Evolutionary conservation across 2,329 filamentous ascomycete species (phyloP), one percentile per base, ranked within the genome.

Genomic region (Raffaelea deltoideospora): DNA sequence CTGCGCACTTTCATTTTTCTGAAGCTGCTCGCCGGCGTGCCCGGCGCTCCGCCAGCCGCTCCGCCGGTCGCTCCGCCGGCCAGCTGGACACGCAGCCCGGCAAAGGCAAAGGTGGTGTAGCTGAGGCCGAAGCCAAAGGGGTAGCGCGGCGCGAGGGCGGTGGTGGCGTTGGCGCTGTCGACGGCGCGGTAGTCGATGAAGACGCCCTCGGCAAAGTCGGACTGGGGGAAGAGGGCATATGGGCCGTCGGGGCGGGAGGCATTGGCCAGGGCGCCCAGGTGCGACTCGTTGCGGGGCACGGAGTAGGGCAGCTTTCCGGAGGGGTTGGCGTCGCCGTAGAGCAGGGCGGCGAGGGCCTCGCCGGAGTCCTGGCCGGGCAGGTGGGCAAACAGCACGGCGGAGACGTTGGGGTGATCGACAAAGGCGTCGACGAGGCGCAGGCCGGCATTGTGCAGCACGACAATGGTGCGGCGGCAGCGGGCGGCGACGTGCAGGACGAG

Each of bases 141-240:
- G 53, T 75, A 87, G 41, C 79, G 69, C 1, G 81, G 81, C 9
- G 68, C 69, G 38, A 72, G 67, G 1, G 80, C 80, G 6, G 69
- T 70, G 6, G 69, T 70, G 39, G 72, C 67, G 42, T 68, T 57
- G n/a, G 53, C 53, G 44, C 65, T 62, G 54, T 87, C 81, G 34
- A 87, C 79, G 37, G 72, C 65, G 21, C 76, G 67, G 58, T 82
- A 81, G 54, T 87, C 82, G 48, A 87, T 82, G 54, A 84, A 82
- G 33, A 79, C 64, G 13, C 82, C 81, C 55, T 87, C 81, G 4
- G 62, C 61, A 49, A 84, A 88, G 46, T 81, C 67, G 34, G 72
- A 61, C 47, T 87, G 79, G 3, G 79, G 79, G 28, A 42, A 47
- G 13, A 34, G 34, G 17, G 9, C 24, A 37, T 41, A 46, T 6